Evolutionary conservation across 2,329 filamentous ascomycete species (phyloP), one percentile per base, ranked within the genome.

Genomic region (Microsporum audouinii): DNA sequence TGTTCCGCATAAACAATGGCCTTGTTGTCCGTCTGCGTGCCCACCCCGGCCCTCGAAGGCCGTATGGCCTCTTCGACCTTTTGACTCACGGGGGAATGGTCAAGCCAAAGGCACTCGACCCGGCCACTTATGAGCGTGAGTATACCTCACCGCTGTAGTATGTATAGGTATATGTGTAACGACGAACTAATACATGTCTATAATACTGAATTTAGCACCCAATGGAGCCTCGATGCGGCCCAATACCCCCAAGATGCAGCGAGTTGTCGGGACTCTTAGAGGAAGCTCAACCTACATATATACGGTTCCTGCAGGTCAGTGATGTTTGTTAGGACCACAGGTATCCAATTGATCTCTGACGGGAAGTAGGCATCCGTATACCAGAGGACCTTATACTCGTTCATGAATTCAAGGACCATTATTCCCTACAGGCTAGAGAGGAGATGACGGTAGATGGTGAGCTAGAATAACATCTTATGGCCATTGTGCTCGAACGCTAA

Each of bases 361-460:
- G 45, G 5, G 23, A n/a, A 7, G 7, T 27, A 66, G 64, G 64
- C 49, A 62, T 58, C 0, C 51, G 47, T 49, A 63, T 57, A n/a
- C 66, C 66, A 27, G 59, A 65, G 17, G 65, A 67, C 63, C 63
- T 68, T 0, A 67, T 67, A 53, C 57, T 68, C 8, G 66, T 68
- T n/a, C 66, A 68, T 60, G 65, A 67, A 57, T 67, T 68, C 57
- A 17, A 47, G 2, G 65, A 67, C 49, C 65, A 68, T 58, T 68
- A 66, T 49, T 67, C 65, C 17, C 55, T 67, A 43, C 68, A 65
- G 59, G 65, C 61, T 33, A 63, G 36, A 53, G 63, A 47, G 39
- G 65, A 61, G 62, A 69, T 64, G 65, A 65, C 56, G 17, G 58
- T 65, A 23, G 62, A 63, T 53, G 64, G 63, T 65, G 56, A 41